Evolutionary conservation across 805 yeast species (phyloP), one percentile per base, ranked within the genome.

Genomic region (Cyberlindnera japonica): DNA sequence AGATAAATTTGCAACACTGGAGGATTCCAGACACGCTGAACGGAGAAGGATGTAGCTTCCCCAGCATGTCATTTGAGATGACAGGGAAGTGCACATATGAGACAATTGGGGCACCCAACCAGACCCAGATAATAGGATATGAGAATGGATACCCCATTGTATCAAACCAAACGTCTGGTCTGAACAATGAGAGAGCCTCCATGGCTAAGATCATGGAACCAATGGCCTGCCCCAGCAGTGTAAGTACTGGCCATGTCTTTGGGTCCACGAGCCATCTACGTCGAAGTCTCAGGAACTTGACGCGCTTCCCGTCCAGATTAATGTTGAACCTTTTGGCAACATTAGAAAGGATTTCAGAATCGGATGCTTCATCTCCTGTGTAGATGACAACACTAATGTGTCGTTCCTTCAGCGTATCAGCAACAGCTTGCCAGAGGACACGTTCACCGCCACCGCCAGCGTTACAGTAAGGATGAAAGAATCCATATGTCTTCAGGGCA

Each of bases 371-470:
- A 53, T 80, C 85, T 16, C 86, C 86, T 13, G 90, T 80, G 59
- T 93, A 93, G 8, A 93, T 68, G 2, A 77, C 80, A 2, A 74
- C 84, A 7, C 85, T 64, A 51, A 79, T 77, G 21, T 62, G 54
- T 6, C 64, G 63, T 45, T 72, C 68, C 9, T 60, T 49, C 44
- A 90, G 65, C 0, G 95, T 84, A 23, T 81, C 72, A 50, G 76
- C 73, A 6, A 91, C 86, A 0, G 96, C 96, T 40, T 86, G 89
- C 99, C 99, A 93, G 29, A 93, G 67, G 1, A 93, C 99, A 41
- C 91, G 77, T 59, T 93, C 99, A 18, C 99, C 99, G 22, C 99
- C 99, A 15, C 99, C 99, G 33, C 95, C 96, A 28, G 96, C 95
- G 58, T 85, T 86, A 48, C 96, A 89, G 53, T 82, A 85, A 0